Evolutionary conservation across 2,329 filamentous ascomycete species (phyloP).

Genomic region (Monosporascus sp.): DNA sequence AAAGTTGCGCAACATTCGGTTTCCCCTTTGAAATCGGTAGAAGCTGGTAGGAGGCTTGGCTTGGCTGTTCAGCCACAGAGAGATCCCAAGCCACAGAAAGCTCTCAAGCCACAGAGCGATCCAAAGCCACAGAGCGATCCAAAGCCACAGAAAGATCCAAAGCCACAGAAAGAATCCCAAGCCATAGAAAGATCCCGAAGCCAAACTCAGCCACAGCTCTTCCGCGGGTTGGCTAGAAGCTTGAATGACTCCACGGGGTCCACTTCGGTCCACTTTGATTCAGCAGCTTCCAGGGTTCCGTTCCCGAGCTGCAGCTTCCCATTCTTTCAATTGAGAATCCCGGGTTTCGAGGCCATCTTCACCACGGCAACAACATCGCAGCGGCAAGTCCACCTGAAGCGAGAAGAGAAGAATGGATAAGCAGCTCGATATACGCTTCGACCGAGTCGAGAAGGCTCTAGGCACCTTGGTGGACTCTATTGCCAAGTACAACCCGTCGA

Average conservation of each 20-base stretch:
- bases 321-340: background rate
- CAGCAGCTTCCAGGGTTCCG: too few relatives aligned
- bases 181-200: too few relatives aligned
- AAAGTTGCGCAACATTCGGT: background rate
- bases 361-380: background rate
- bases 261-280: background rate
- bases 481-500: slow-evolving; percentile 73
- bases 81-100: too few relatives aligned
- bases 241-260: background rate
- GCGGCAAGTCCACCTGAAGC: too few relatives aligned
- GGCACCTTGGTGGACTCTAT: slow-evolving; percentile 71
- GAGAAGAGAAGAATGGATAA: slow-evolving; percentile 47
- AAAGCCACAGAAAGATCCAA: too few relatives aligned
- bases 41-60: background rate
- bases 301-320: background rate
- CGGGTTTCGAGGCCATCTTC: background rate
- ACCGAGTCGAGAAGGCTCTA: slow-evolving; percentile 62
- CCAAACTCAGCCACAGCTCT: too few relatives aligned
- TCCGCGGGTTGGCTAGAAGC: too few relatives aligned
- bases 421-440: slow-evolving; percentile 56
- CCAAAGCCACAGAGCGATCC: too few relatives aligned
- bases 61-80: background rate
- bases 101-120: too few relatives aligned
- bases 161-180: too few relatives aligned
- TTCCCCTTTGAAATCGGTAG: background rate